Evolutionary conservation across 2,329 filamentous ascomycete genomes (phyloP), one percentile per base, ranked within the genome.

Genomic region (Scytalidium sp.): DNA sequence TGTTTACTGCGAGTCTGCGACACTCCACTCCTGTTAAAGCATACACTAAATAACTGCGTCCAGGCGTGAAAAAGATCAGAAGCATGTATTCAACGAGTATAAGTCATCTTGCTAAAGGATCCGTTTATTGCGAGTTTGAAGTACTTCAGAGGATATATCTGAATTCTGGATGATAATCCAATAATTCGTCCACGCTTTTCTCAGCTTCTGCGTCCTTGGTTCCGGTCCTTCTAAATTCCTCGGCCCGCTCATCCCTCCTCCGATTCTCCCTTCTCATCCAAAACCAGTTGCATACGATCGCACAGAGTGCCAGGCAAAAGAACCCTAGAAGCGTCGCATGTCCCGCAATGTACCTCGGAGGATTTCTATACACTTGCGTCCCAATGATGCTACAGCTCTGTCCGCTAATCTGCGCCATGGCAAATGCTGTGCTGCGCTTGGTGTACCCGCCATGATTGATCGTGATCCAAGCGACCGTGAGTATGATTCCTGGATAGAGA

Each of bases 371-470:
- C 8, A 53, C 42, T 21, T 52, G 50, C 3, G 46, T 52, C 2
- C 42, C 42, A 19, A 52, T 49, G 20, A 51, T 51, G 29, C 49
- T 51, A 1, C 41, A 19, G 7, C 48, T 32, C 19, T 50, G 48
- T 10, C 43, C 43, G 1, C 32, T 46, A n/a, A 50, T 50, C n/a
- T 50, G 43, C 3, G 43, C 32, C 32, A 46, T 46, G 1, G 48
- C 48, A 32, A 32, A 50, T 15, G 48, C 48, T 6, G 41, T 45
- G 20, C 36, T 41, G n/a, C 50, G 27, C 22, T 51, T 51, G 2
- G 50, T 51, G 46, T 48, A 51, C 3, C 50, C 50, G 10, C 41
- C 27, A 19, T 48, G 45, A 21, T 51, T 51, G 46, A 47, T 49
- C 1, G 41, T 51, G 13, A 48, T 48, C 50, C 50, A 51, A 11